These are phyloP conservation scores for Brachypodium distachyon DNA, from an alignment of 202 grass and related monocot genomes.

Conservation along the genomic window DNA sequence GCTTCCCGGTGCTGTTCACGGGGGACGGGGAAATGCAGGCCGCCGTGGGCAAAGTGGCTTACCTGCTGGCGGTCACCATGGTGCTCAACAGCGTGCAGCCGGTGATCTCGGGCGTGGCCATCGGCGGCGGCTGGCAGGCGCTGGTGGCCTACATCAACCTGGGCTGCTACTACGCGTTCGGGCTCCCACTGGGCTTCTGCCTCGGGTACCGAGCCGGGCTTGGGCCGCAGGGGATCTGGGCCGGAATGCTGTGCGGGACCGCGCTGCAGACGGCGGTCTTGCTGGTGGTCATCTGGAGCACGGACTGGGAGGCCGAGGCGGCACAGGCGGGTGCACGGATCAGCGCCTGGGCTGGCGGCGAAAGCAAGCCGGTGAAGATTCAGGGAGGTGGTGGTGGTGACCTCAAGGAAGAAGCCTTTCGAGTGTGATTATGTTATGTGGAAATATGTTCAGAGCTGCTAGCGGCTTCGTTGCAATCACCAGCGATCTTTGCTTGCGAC, in stretches of 20 bases:
- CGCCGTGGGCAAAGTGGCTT: neutral
- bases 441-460: too few relatives aligned
- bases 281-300: neutral
- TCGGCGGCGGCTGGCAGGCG: neutral
- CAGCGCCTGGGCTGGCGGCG: slow-evolving; percentile 11
- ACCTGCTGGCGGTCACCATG: neutral
- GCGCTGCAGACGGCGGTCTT: neutral
- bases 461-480: too few relatives aligned
- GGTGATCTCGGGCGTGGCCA: neutral
- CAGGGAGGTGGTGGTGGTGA: neutral
- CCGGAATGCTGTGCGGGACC: neutral
- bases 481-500: too few relatives aligned
- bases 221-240: neutral
- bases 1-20: neutral
- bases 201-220: neutral
- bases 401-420: neutral
- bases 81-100: slow-evolving; percentile 3
- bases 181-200: neutral
- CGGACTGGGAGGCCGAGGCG: neutral
- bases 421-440: neutral
- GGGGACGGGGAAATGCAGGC: neutral
- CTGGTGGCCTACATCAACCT: neutral
- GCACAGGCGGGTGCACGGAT: neutral
- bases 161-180: neutral
- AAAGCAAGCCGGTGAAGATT: neutral